Conservation (phyloP, 306 rosid genomes). For the Herpetospermum pedunculosum region DNA sequence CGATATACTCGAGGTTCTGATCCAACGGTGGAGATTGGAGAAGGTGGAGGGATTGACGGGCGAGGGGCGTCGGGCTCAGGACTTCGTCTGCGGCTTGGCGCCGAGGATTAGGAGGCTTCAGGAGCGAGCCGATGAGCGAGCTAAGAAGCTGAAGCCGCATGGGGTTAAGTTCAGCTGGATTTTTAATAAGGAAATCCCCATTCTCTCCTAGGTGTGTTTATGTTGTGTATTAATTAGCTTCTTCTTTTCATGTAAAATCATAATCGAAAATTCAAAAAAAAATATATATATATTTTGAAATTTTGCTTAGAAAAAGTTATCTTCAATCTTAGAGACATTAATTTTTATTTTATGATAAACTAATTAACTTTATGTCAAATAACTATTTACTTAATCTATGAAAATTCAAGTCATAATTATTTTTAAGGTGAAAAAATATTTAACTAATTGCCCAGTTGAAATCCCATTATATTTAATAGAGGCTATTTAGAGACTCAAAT, state of each 20-base stretch:
- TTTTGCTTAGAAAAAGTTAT: not conserved
- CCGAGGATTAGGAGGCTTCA: constrained; percentile 47
- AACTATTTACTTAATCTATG: no score
- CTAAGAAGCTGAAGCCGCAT: constrained; percentile 23
- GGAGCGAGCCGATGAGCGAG: constrained; percentile 39
- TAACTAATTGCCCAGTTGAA: no score
- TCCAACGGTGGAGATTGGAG: constrained; percentile 45
- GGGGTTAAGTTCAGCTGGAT: constrained; percentile 51
- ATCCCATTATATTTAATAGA: no score
- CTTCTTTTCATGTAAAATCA: not conserved
- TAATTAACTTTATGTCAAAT: no score
- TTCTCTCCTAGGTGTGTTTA: not conserved
- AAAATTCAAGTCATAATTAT: no score
- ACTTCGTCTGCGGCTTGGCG: constrained; percentile 38
- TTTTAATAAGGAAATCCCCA: constrained; percentile 16
- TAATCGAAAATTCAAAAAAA: not conserved
- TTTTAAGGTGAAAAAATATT: no score
- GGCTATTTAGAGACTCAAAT: no score
- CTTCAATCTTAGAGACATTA: no score
- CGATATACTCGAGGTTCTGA: constrained; percentile 38
- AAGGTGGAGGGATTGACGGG: constrained; percentile 32
- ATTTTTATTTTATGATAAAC: no score
- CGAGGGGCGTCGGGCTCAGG: constrained; percentile 36
- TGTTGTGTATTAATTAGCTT: not conserved
- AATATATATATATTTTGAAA: not conserved